Evolutionary conservation across 2,329 filamentous ascomycete species (phyloP).

Genomic region (Nemania sp.): DNA sequence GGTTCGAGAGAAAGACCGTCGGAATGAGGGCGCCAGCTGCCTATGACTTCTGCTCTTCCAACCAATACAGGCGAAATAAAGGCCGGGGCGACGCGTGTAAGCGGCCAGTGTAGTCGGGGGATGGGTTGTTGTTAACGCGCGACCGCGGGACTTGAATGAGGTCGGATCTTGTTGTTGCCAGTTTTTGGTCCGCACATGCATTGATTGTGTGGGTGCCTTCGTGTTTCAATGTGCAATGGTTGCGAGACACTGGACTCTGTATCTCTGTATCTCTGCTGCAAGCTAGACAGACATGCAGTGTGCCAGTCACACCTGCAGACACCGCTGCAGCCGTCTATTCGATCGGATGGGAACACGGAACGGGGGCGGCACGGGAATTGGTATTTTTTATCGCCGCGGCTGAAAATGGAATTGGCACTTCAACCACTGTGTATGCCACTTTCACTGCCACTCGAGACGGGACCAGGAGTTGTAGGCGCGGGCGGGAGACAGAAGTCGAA

Average conservation of each 20-base stretch:
- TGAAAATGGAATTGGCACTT: background rate
- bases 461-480: conserved; percentile 7
- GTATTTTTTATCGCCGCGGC: conserved; percentile 2
- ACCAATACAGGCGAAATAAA: background rate
- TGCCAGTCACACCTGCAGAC: conserved; percentile 35
- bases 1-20: conserved; percentile 28
- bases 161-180: conserved; percentile 7
- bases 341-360: conserved; percentile 35
- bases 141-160: conserved; percentile 16
- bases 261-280: too few species aligned
- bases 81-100: conserved; percentile 3
- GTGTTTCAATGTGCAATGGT: conserved; percentile 18
- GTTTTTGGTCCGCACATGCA: conserved; percentile 5
- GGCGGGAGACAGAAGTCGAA: background rate
- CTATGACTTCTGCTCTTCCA: background rate
- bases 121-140: conserved; percentile 9
- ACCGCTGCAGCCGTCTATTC: conserved; percentile 35
- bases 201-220: conserved; percentile 15
- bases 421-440: background rate
- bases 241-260: conserved; percentile 11
- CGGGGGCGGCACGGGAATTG: conserved; percentile 21
- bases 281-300: conserved; percentile 30
- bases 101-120: conserved; percentile 6
- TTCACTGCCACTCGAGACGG: conserved; percentile 7
- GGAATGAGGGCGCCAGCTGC: background rate